A percentile compares a stretch with the other conserved stretches of the same genome.
Evolutionary conservation across 441 rosid species (phyloP).

Genomic region (Arabidopsis lyrata): DNA sequence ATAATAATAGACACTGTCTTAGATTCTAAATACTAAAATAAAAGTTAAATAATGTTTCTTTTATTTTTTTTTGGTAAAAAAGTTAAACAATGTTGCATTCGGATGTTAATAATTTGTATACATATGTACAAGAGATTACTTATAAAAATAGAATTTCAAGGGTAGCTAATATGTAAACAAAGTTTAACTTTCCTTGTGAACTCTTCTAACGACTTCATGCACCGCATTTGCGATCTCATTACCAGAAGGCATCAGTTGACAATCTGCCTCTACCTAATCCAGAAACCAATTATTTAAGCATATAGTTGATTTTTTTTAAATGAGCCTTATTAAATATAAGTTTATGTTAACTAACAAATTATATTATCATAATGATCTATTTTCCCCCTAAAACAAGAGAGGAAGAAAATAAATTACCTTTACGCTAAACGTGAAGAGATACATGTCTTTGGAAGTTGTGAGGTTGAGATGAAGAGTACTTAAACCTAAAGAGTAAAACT

Average conservation of each 20-base stretch:
- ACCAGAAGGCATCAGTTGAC: conserved; percentile 50
- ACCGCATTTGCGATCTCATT: conserved; percentile 65
- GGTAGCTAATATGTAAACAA: too few species aligned
- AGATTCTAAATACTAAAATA: too few species aligned
- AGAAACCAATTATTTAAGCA: conserved; percentile 21
- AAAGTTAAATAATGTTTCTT: too few species aligned
- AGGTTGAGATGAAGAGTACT: conserved; percentile 59
- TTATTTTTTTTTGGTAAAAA: too few species aligned
- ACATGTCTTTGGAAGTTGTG: conserved; percentile 51
- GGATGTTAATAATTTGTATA: too few species aligned
- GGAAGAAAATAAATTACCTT: conserved; percentile 49
- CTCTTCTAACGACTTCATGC: conserved; percentile 57
- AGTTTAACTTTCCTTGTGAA: conserved; percentile 27
- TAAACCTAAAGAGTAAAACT: conserved; percentile 54
- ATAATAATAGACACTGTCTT: too few species aligned
- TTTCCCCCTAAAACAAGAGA: not conserved
- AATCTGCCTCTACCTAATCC: conserved; percentile 60
- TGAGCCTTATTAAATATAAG: not conserved
- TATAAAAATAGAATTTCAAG: too few species aligned
- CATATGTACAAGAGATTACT: too few species aligned
- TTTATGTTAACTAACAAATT: not conserved
- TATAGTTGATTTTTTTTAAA: too few species aligned
- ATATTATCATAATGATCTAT: not conserved
- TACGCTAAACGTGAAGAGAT: conserved; percentile 58
- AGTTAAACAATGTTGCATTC: too few species aligned